These are phyloP conservation scores for Eutrema salsugineum DNA, from an alignment of 441 rosid species.

Conservation along the genomic window DNA sequence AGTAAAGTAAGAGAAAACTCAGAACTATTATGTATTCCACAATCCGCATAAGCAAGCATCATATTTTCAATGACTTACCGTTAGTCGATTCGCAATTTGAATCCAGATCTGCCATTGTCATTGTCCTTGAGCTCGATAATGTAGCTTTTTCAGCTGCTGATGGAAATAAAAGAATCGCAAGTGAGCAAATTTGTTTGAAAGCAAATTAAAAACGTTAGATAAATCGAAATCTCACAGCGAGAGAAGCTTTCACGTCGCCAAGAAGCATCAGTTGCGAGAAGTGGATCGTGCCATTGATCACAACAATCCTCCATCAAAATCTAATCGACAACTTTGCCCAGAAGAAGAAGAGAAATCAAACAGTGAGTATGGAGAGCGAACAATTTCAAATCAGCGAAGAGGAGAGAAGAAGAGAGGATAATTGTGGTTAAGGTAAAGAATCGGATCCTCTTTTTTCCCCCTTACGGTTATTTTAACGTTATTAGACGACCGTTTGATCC, in stretches of 20 bases:
- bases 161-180: background rate
- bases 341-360: background rate
- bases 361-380: background rate
- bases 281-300: conserved; percentile 45
- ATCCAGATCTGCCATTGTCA: conserved; percentile 38
- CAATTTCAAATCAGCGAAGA: conserved; percentile 11
- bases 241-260: conserved; percentile 30
- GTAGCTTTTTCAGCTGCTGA: conserved; percentile 25
- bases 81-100: conserved; percentile 19
- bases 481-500: conserved; percentile 38
- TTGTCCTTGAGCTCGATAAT: conserved; percentile 21
- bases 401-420: conserved; percentile 20
- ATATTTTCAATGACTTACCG: conserved; percentile 27
- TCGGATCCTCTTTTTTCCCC: conserved; percentile 4
- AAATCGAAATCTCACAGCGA: conserved; percentile 25
- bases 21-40: background rate
- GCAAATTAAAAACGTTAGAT: background rate
- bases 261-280: conserved; percentile 49
- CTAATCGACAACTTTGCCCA: background rate
- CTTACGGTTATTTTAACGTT: conserved; percentile 22
- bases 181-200: background rate
- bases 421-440: conserved; percentile 32
- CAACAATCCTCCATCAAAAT: conserved; percentile 39
- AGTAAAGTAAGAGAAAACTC: background rate
- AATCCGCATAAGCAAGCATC: background rate